These are phyloP conservation scores for Aspergillus persii DNA, from an alignment of 2,329 filamentous ascomycete genomes.

Conservation along the genomic window DNA sequence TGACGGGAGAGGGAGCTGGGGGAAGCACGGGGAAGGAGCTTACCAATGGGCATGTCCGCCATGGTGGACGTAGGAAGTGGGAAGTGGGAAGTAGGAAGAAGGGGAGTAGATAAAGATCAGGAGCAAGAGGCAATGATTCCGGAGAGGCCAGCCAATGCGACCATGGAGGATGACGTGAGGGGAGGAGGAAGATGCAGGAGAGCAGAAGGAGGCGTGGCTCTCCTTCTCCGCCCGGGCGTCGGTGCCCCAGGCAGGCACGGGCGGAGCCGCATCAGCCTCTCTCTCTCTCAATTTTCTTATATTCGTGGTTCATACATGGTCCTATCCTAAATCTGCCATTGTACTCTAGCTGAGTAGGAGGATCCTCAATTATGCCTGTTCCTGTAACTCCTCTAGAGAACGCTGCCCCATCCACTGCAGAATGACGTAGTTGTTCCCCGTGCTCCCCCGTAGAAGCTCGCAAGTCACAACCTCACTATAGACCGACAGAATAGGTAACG, in stretches of 20 bases:
- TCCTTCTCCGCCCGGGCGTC: background rate
- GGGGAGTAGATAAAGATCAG: conserved; percentile 8
- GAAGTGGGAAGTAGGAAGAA: conserved; percentile 7
- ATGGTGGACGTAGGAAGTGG: conserved; percentile 29
- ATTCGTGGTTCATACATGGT: too few relatives aligned
- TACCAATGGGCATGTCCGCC: conserved; percentile 53
- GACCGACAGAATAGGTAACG: background rate
- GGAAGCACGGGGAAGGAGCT: conserved; percentile 20
- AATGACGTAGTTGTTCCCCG: background rate
- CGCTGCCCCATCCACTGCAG: too few relatives aligned
- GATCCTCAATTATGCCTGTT: too few relatives aligned
- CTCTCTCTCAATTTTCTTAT: background rate
- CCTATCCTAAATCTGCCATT: too few relatives aligned
- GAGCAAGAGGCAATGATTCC: conserved; percentile 4
- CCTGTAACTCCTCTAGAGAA: too few relatives aligned
- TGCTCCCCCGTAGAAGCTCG: background rate
- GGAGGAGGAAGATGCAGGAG: background rate
- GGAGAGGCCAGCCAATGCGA: background rate
- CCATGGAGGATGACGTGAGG: background rate
- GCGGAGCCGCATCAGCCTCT: background rate
- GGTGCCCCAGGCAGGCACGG: background rate
- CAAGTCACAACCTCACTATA: background rate
- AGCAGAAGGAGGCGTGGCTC: background rate
- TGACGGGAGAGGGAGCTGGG: conserved; percentile 20
- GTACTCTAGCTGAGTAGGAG: too few relatives aligned